Percentiles rank a stretch among this genome's conserved stretches.
These are phyloP conservation scores for Pseudomicrostroma phylloplanum DNA, from an alignment of 1,284 basidiomycete species.

Conservation along the genomic window DNA sequence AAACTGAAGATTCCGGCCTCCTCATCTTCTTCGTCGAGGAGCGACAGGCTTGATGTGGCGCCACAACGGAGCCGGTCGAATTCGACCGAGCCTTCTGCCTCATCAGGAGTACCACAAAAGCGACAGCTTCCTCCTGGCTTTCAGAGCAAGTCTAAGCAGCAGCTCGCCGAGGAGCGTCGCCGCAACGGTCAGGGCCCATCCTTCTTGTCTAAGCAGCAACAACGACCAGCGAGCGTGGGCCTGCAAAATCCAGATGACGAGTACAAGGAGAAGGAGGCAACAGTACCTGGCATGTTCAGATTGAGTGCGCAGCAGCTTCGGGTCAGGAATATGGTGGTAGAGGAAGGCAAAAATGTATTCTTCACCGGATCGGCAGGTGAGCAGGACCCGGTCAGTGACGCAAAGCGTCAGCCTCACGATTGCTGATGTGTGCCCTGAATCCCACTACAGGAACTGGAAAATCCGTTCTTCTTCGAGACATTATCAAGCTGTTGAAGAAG, in stretches of 20 bases:
- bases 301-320: conserved; percentile 40
- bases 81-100: neutral
- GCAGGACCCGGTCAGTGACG: neutral
- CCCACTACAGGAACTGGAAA: conserved; percentile 73
- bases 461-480: conserved; percentile 83
- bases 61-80: neutral
- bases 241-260: neutral
- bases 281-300: conserved; percentile 20
- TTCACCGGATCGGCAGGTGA: conserved; percentile 77
- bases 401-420: neutral
- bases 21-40: too few relatives aligned
- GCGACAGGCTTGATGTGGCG: neutral
- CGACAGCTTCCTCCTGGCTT: neutral
- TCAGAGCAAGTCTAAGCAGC: conserved; percentile 5
- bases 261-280: neutral
- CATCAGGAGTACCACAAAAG: neutral
- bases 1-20: too few relatives aligned
- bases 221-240: neutral
- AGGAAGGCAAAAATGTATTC: conserved; percentile 65
- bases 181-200: neutral
- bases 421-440: neutral
- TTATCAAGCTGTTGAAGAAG: conserved; percentile 63
- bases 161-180: conserved; percentile 3
- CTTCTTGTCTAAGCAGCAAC: neutral
- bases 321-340: conserved; percentile 41